Conservation (phyloP, 2,329 filamentous ascomycete species). For the Ophiocordyceps unilateralis region DNA sequence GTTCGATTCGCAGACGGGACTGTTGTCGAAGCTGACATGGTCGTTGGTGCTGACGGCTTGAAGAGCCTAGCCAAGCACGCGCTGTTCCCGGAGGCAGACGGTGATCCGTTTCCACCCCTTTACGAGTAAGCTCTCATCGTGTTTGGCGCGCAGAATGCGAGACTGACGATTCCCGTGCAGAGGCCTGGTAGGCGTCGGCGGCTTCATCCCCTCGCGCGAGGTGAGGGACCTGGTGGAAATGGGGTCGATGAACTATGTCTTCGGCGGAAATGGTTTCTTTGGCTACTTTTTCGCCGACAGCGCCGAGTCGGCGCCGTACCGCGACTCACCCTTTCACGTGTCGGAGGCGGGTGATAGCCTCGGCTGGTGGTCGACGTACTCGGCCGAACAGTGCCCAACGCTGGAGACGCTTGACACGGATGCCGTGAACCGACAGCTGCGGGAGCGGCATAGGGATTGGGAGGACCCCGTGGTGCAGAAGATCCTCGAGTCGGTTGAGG, state of each 20-base stretch:
- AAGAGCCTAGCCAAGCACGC: conserved; percentile 6
- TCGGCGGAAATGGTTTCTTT: conserved; percentile 9
- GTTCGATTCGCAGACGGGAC: conserved; percentile 8
- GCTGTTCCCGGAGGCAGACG: conserved; percentile 6
- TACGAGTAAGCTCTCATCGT: conserved; percentile 7
- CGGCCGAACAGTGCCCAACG: conserved; percentile 4
- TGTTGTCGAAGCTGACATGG: conserved; percentile 7
- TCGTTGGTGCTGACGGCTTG: conserved; percentile 11
- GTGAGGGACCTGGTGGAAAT: conserved; percentile 5
- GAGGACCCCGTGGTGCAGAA: conserved; percentile 7
- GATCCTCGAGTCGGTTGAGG: conserved; percentile 2
- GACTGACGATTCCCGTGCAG: neutral
- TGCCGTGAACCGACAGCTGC: conserved; percentile 5
- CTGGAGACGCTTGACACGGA: conserved; percentile 4
- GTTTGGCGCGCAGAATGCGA: neutral
- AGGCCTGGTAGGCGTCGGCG: conserved; percentile 7
- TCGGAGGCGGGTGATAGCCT: conserved; percentile 5
- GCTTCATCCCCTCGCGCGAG: conserved; percentile 4
- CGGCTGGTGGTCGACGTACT: conserved; percentile 8
- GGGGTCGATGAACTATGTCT: conserved; percentile 8
- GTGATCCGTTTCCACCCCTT: conserved; percentile 7
- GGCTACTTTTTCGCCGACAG: conserved; percentile 7
- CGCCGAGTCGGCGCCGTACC: conserved; percentile 2
- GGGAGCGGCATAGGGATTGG: conserved; percentile 5
- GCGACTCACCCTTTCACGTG: conserved; percentile 6